Percentiles rank a stretch among this genome's conserved stretches.
Conservation (phyloP, 1,284 basidiomycete genomes). For the Leccinum cinnamomeum region DNA sequence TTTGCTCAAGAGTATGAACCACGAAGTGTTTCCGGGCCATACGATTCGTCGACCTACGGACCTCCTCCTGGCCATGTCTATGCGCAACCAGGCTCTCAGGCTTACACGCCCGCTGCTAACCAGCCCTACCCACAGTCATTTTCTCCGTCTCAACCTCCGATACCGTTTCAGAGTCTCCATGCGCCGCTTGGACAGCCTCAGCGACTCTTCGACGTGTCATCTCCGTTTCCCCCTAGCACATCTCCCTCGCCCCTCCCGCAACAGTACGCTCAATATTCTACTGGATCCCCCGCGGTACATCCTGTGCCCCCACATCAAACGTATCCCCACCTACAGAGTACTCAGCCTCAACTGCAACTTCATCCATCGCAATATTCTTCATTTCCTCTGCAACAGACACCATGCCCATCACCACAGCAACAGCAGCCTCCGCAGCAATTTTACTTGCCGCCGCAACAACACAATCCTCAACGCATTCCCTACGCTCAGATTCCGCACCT, state of each 20-base stretch:
- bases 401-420: slow-evolving; percentile 11
- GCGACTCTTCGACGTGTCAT: slow-evolving; percentile 12
- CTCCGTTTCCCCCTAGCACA: neutral
- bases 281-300: slow-evolving; percentile 8
- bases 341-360: slow-evolving; percentile 10
- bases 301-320: slow-evolving; percentile 15
- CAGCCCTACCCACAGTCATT: slow-evolving; percentile 12
- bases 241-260: slow-evolving; percentile 10
- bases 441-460: slow-evolving; percentile 11
- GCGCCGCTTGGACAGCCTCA: slow-evolving; percentile 18
- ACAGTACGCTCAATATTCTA: slow-evolving; percentile 19
- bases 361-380: neutral
- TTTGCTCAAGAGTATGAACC: slow-evolving; percentile 4
- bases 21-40: neutral
- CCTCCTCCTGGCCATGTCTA: slow-evolving; percentile 10
- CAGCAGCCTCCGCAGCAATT: slow-evolving; percentile 14
- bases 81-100: slow-evolving; percentile 14
- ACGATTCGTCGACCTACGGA: slow-evolving; percentile 6
- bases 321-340: slow-evolving; percentile 9
- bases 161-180: slow-evolving; percentile 14
- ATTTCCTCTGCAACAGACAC: slow-evolving; percentile 7
- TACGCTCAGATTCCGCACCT: slow-evolving; percentile 19
- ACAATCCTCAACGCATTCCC: slow-evolving; percentile 18
- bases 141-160: slow-evolving; percentile 11
- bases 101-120: slow-evolving; percentile 8